Evolutionary conservation across 164 flowering plant genomes (phyloP), one percentile per base, ranked within the genome.

Genomic region (Magnolia officinalis): DNA sequence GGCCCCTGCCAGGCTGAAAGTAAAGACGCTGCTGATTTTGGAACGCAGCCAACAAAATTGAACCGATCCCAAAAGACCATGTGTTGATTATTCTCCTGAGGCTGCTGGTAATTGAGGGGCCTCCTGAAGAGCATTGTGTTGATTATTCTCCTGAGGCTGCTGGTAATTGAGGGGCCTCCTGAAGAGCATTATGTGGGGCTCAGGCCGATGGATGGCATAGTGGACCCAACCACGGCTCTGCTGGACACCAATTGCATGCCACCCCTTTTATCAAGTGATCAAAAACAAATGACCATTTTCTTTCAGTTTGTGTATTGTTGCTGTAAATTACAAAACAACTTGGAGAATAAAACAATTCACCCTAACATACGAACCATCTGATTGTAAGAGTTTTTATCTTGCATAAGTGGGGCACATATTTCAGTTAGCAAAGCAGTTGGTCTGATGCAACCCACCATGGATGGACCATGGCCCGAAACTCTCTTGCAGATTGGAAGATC

Each of bases 101-200:
- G 24, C 24, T 23, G 24, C 24, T 23, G 24, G 24, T 23, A 23
- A 23, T 23, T 23, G 24, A 23, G 24, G 24, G 24, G 24, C 24
- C 24, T 23, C 24, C 24, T 23, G 24, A 23, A 23, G 24, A 23
- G 24, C 24, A 23, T 23, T 74, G 29, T 21, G 61, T 66, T 26
- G 29, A 26, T 26, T 26, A 26, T 26, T 26, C 29, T 26, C 29
- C 29, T 26, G 29, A 26, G 29, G 29, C 29, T 26, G 29, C 29
- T 26, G 29, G 29, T 26, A 26, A 26, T 26, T 26, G 74, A 95
- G 81, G 19, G 97, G 89, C 95, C 99, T 92, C 89, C 99, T 90
- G 87, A 93, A 95, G 61, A 95, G 95, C 99, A 95, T 95, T 76
- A 96, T 96, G 83, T 96, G 99, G 65, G 98, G 98, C 86, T 96